A percentile compares a stretch with the other conserved stretches of the same genome.
Conservation (phyloP, 805 yeast species). For the Hanseniaspora lindneri region DNA sequence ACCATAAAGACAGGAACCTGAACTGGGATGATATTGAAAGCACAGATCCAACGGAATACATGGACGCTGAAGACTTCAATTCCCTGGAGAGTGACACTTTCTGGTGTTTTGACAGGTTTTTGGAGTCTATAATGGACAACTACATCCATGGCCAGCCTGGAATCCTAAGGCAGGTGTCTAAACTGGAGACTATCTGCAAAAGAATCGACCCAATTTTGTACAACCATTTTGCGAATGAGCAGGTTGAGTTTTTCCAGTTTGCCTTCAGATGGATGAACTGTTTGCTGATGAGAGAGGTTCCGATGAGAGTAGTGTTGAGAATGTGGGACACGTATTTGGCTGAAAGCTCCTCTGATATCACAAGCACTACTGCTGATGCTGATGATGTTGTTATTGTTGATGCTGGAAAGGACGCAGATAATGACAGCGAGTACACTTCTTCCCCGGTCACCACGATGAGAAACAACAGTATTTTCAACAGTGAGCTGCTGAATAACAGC, state of each 20-base stretch:
- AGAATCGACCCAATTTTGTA: slow-evolving; percentile 68
- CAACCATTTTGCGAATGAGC: slow-evolving; percentile 64
- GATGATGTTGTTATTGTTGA: not conserved
- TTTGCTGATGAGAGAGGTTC: slow-evolving; percentile 83
- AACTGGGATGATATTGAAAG: slow-evolving; percentile 31
- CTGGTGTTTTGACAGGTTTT: slow-evolving; percentile 85
- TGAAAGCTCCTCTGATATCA: slow-evolving; percentile 41
- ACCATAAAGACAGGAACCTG: slow-evolving; percentile 33
- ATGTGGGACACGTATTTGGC: slow-evolving; percentile 96
- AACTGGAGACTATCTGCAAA: slow-evolving; percentile 60
- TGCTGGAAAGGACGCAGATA: not conserved
- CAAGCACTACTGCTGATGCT: not conserved
- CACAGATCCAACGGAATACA: slow-evolving; percentile 38
- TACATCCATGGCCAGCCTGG: slow-evolving; percentile 98
- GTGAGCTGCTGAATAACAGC: not conserved
- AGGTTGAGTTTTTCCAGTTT: slow-evolving; percentile 89
- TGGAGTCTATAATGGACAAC: slow-evolving; percentile 93
- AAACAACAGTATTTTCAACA: slow-evolving; percentile 1
- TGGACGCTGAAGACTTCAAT: slow-evolving; percentile 50
- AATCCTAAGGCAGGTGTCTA: slow-evolving; percentile 78
- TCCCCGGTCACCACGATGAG: not conserved
- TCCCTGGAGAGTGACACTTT: slow-evolving; percentile 89
- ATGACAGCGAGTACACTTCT: not conserved
- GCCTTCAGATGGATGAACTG: slow-evolving; percentile 99
- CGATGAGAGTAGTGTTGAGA: slow-evolving; percentile 63